phyloP scores from a whole-genome alignment of 495 filamentous ascomycete species.

The Pseudoneurospora amorphoporcata region DNA sequence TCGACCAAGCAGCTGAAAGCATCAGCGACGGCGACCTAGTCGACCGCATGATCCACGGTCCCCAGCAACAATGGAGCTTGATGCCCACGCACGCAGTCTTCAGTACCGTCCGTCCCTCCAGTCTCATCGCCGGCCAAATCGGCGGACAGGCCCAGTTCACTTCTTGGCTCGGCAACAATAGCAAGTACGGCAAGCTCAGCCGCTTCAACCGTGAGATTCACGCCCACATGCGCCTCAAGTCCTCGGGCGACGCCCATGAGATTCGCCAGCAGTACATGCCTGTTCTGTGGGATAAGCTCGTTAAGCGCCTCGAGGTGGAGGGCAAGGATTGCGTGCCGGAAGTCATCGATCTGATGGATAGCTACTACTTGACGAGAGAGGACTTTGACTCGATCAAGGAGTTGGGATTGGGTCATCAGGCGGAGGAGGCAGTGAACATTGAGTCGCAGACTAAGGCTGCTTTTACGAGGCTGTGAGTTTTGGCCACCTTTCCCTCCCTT shows the following conservation, averaged over 20 bases:
- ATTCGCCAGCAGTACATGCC: conserved; percentile 91
- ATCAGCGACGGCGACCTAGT: conserved; percentile 97
- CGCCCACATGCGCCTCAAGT: conserved; percentile 87
- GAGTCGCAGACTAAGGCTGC: conserved; percentile 75
- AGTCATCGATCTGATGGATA: conserved; percentile 87
- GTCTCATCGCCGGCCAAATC: conserved; percentile 72
- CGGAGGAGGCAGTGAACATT: conserved; percentile 61
- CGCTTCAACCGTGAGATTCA: conserved; percentile 91
- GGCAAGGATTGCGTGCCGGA: conserved; percentile 65
- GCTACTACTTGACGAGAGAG: conserved; percentile 91
- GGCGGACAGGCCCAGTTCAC: conserved; percentile 56
- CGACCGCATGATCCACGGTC: conserved; percentile 95
- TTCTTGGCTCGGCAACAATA: conserved; percentile 89
- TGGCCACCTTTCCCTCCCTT: background rate
- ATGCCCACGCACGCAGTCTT: conserved; percentile 98
- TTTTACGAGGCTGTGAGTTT: conserved; percentile 71
- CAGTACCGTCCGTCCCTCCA: conserved; percentile 87
- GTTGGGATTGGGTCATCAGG: conserved; percentile 78
- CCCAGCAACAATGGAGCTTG: conserved; percentile 94
- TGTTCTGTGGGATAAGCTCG: conserved; percentile 71
- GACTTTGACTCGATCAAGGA: conserved; percentile 91
- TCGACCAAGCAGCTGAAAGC: conserved; percentile 79
- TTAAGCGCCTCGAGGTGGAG: conserved; percentile 57
- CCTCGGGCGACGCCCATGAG: conserved; percentile 88
- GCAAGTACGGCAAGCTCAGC: conserved; percentile 73